phyloP scores from a whole-genome alignment of 805 yeast species.

The Pichia nanzhaoensis region DNA sequence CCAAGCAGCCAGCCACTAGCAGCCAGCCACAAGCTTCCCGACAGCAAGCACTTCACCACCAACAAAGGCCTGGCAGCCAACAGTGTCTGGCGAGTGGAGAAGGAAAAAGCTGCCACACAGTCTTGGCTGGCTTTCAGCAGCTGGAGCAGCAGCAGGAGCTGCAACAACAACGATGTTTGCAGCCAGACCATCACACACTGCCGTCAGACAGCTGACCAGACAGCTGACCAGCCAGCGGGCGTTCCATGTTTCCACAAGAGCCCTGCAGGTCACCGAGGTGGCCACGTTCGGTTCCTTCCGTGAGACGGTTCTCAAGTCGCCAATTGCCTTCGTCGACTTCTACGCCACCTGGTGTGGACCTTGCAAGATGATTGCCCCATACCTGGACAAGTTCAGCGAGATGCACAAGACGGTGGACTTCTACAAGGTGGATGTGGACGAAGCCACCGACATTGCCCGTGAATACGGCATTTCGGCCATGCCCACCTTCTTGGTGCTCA shows the following conservation, averaged over 20 bases:
- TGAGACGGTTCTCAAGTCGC: slow-evolving; percentile 28
- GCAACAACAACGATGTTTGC: slow-evolving; percentile 1
- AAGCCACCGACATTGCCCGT: slow-evolving; percentile 44
- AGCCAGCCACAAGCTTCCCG: too few relatives aligned
- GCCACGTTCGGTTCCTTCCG: slow-evolving; percentile 32
- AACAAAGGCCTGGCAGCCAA: too few relatives aligned
- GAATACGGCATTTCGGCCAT: slow-evolving; percentile 61
- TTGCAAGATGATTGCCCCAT: slow-evolving; percentile 65
- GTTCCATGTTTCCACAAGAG: slow-evolving; percentile 6
- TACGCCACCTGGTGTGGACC: slow-evolving; percentile 77
- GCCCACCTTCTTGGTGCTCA: slow-evolving; percentile 67
- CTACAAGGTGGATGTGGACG: slow-evolving; percentile 67
- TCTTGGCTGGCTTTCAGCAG: too few relatives aligned
- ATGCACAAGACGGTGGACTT: slow-evolving; percentile 47
- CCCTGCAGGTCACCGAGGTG: slow-evolving; percentile 29
- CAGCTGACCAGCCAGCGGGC: slow-evolving; percentile 1
- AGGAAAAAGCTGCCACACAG: too few relatives aligned
- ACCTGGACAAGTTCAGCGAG: slow-evolving; percentile 38
- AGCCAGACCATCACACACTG: background rate
- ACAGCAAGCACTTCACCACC: too few relatives aligned
- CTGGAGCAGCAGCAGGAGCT: background rate
- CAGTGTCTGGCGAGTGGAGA: too few relatives aligned
- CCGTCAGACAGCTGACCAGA: background rate
- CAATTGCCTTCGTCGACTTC: slow-evolving; percentile 53
- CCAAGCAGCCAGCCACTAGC: background rate